Base-by-base conservation (phyloP, 1,284 basidiomycete genomes). In the Blastosporella zonata region DNA sequence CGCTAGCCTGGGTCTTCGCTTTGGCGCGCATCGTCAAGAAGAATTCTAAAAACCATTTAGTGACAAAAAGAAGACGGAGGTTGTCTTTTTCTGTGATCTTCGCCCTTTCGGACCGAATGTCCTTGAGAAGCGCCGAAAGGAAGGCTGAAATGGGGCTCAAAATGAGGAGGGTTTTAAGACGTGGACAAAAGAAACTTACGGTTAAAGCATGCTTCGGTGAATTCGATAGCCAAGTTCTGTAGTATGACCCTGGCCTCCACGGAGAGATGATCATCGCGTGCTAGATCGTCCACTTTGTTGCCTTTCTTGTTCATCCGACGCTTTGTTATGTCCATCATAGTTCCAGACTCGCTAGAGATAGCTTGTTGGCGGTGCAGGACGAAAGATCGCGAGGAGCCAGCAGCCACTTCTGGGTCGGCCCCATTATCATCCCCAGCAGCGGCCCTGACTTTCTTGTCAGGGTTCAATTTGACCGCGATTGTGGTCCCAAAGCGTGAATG, bases 401-500 rank as follows among this genome's bases (percentile, higher is more conserved):
- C 52, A 34, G 61, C 54, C 18, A 62, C 61, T 43, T 65, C 65
- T 23, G 67, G 49, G 28, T 60, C 66, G 35, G 65, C 63, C 17
- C 62, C 61, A 33, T 59, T 58, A 23, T 57, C 63, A 25, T 61
- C 62, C 28, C 53, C 59, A 3, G 52, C 46, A 22, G 51, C 50
- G 8, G 51, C 35, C 5, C 54, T 49, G 25, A 61, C 57, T 37
- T 69, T 71, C 64, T 79, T 79, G 60, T 73, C 75, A 18, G 81
- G 65, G 50, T 88, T 82, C 59, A 84, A 70, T 54, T 77, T 79
- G 43, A 97, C 85, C 10, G 86, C 70, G 54, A 97, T 85, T 2
- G 93, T 96, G 0, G 94, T 97, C 0, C 94, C 94, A 66, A 97
- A 97, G 31, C 94, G 82, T 20, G 92, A 92, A 67, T 97, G 94